Percentiles rank a stretch among this genome's conserved stretches.
Conservation (phyloP, 306 rosid species). For the Cucurbita ficifolia region DNA sequence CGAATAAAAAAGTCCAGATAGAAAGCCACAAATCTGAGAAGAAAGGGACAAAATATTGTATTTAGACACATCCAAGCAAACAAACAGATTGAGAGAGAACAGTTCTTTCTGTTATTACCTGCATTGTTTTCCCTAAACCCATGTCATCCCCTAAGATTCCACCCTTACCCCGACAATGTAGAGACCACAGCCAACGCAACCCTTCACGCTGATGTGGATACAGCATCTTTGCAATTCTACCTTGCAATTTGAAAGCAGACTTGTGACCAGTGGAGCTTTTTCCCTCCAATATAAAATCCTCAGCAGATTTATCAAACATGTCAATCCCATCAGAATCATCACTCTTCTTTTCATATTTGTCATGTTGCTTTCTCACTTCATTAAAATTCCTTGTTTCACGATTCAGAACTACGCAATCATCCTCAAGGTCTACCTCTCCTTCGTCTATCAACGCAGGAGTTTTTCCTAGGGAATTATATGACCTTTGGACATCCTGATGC, state of each 20-base stretch:
- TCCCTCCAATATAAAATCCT: constrained; percentile 16
- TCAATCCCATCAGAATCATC: constrained; percentile 19
- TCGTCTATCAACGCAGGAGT: neutral
- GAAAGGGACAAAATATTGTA: constrained; percentile 7
- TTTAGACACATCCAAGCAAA: neutral
- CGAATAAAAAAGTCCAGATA: constrained; percentile 73
- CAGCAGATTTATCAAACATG: constrained; percentile 17
- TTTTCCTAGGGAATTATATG: neutral
- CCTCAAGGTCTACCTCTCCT: constrained; percentile 18
- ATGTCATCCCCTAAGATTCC: constrained; percentile 95
- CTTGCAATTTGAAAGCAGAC: constrained; percentile 42
- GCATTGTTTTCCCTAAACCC: constrained; percentile 98
- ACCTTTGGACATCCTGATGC: constrained; percentile 3
- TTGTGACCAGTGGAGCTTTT: constrained; percentile 40
- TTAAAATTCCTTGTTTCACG: constrained; percentile 2
- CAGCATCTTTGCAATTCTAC: constrained; percentile 50
- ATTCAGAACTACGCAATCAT: constrained; percentile 22
- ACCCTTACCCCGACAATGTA: constrained; percentile 77
- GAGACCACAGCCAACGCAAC: constrained; percentile 78
- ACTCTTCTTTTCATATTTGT: constrained; percentile 7
- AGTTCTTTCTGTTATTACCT: constrained; percentile 32
- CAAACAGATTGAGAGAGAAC: neutral
- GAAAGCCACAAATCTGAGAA: constrained; percentile 67
- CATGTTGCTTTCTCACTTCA: constrained; percentile 2
- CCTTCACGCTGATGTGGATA: constrained; percentile 85